These are phyloP conservation scores for Suillus bovinus DNA, from an alignment of 768 basidiomycete genomes.

Conservation along the genomic window DNA sequence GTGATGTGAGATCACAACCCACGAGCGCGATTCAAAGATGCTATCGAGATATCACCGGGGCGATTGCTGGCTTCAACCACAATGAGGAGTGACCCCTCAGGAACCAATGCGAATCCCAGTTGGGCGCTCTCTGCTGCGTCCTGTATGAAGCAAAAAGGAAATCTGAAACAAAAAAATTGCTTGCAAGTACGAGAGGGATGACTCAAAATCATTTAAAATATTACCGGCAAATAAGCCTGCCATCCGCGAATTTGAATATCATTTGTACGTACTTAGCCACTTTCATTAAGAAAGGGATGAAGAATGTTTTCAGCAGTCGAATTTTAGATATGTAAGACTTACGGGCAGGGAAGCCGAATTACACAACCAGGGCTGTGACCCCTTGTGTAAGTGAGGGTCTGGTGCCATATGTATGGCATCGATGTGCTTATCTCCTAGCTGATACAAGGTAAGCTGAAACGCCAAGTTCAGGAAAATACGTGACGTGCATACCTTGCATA, in stretches of 20 bases:
- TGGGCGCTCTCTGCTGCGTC: neutral
- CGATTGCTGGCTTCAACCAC: neutral
- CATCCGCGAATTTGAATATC: slow-evolving; percentile 30
- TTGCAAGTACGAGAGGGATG: slow-evolving; percentile 30
- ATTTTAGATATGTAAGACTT: slow-evolving; percentile 13
- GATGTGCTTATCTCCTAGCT: neutral
- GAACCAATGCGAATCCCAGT: neutral
- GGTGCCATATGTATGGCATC: slow-evolving; percentile 15
- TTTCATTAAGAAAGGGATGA: slow-evolving; percentile 37
- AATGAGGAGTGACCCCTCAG: neutral
- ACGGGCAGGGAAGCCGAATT: slow-evolving; percentile 20
- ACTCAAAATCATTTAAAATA: slow-evolving; percentile 18
- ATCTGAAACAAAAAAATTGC: neutral
- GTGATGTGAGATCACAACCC: slow-evolving; percentile 5
- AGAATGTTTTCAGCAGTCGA: neutral
- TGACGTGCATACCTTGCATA: neutral
- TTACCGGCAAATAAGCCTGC: slow-evolving; percentile 41
- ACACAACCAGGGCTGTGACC: slow-evolving; percentile 32
- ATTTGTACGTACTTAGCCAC: slow-evolving; percentile 44
- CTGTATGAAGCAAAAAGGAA: neutral
- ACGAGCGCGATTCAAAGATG: slow-evolving; percentile 19
- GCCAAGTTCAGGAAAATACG: neutral
- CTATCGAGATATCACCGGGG: neutral
- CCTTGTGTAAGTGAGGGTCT: slow-evolving; percentile 15
- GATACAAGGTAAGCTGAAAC: neutral